These are phyloP conservation scores for Candida sojae DNA, from an alignment of 1,139 yeast species.

Conservation along the genomic window DNA sequence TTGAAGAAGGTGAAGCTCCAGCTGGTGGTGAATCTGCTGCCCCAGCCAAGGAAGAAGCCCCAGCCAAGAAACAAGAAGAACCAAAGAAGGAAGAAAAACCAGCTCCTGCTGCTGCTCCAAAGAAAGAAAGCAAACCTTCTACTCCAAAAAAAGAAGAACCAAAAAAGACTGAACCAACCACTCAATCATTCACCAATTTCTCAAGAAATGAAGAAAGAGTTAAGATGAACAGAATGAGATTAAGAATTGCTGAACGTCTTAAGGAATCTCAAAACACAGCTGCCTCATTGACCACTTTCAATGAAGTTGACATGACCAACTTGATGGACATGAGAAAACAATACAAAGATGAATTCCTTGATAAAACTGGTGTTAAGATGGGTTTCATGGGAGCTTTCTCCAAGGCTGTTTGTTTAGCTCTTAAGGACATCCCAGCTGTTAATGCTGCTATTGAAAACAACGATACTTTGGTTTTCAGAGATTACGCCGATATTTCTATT, in stretches of 20 bases:
- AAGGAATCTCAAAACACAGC: conserved; percentile 99
- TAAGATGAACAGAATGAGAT: conserved; percentile 99
- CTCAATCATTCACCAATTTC: conserved; percentile 60
- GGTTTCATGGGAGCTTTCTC: conserved; percentile 99
- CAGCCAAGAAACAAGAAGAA: conserved; percentile 30
- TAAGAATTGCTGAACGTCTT: conserved; percentile 98
- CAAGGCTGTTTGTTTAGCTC: conserved; percentile 90
- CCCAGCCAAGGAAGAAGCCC: conserved; percentile 24
- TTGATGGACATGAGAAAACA: conserved; percentile 93
- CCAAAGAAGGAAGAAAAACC: conserved; percentile 56
- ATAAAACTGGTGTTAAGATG: conserved; percentile 90
- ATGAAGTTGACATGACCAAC: conserved; percentile 96
- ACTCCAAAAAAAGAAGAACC: conserved; percentile 20
- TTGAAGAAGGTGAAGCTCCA: conserved; percentile 89
- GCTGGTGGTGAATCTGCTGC: conserved; percentile 60
- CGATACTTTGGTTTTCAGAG: conserved; percentile 93
- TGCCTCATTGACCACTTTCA: conserved; percentile 96
- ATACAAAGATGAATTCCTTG: conserved; percentile 94
- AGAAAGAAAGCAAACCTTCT: conserved; percentile 19
- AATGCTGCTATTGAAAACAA: conserved; percentile 93
- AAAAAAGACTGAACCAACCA: conserved; percentile 21
- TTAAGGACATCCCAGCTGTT: conserved; percentile 93
- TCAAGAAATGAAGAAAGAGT: conserved; percentile 89
- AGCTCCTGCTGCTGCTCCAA: conserved; percentile 40
- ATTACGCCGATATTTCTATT: conserved; percentile 90